Percentiles rank a stretch among this genome's conserved stretches.
Evolutionary conservation across 345 rosid species (phyloP).

Genomic region (Eucalyptus microcorys): DNA sequence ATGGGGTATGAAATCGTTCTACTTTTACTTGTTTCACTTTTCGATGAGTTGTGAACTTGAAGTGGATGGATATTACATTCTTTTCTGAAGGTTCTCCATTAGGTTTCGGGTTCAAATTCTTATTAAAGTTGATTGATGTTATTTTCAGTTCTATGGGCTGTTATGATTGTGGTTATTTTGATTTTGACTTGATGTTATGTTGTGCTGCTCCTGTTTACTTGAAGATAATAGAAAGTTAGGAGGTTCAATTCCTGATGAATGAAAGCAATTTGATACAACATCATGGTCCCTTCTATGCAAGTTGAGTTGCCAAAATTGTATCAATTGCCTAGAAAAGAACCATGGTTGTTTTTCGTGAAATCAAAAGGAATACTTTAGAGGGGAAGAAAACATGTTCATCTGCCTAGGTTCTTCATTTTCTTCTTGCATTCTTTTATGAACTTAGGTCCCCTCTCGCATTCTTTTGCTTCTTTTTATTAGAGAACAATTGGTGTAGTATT

Average conservation of each 20-base stretch:
- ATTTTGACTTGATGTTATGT: not conserved
- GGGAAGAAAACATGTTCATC: not conserved
- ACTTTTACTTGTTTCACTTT: not conserved
- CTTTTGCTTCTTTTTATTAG: not conserved
- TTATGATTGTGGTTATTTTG: not conserved
- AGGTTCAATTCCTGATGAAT: not conserved
- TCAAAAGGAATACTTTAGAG: not conserved
- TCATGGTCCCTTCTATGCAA: not conserved
- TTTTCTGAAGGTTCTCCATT: not conserved
- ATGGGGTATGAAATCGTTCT: conserved; percentile 47
- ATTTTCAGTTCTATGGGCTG: not conserved
- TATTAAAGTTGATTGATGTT: not conserved
- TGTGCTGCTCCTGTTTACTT: not conserved
- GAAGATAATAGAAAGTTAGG: not conserved
- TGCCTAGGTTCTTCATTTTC: not conserved
- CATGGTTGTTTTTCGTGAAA: not conserved
- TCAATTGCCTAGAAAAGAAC: not conserved
- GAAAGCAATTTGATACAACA: not conserved
- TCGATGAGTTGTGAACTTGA: not conserved
- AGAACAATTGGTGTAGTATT: not conserved
- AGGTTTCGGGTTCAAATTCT: not conserved
- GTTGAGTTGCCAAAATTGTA: not conserved
- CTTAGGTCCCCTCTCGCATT: not conserved
- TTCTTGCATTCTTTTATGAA: not conserved
- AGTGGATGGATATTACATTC: not conserved